Percentiles rank a stretch among this genome's conserved stretches.
phyloP scores from a whole-genome alignment of 148 eudicot species.

The Mesembryanthemum crystallinum region DNA sequence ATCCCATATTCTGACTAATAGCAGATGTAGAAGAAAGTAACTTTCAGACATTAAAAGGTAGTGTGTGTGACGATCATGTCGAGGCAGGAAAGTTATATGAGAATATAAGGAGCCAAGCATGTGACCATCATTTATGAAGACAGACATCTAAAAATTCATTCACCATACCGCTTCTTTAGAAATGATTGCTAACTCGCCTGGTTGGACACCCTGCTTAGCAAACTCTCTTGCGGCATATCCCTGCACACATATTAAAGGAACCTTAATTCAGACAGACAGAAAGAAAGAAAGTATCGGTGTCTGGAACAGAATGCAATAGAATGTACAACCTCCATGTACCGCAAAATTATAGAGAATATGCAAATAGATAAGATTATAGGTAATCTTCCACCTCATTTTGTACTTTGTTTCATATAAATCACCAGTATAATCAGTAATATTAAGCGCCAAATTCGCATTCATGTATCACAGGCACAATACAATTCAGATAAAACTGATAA shows the following conservation, averaged over 20 bases:
- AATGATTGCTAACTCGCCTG: constrained; percentile 85
- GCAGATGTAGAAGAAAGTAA: not conserved
- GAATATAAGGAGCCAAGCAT: constrained; percentile 1
- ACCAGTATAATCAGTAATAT: too few species aligned
- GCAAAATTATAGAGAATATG: not conserved
- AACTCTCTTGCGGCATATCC: constrained; percentile 96
- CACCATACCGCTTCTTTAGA: constrained; percentile 82
- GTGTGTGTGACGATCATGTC: not conserved
- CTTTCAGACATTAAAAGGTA: not conserved
- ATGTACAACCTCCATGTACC: not conserved
- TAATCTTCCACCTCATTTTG: too few species aligned
- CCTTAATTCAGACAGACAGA: constrained; percentile 6
- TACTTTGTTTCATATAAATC: too few species aligned
- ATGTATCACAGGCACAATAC: too few species aligned
- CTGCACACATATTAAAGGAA: constrained; percentile 37
- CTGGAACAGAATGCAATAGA: not conserved
- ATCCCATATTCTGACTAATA: not conserved
- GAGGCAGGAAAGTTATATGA: not conserved
- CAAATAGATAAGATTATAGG: too few species aligned
- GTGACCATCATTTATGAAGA: not conserved
- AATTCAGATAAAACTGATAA: too few species aligned
- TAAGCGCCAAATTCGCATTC: too few species aligned
- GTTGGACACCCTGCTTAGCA: constrained; percentile 74
- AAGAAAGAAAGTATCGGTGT: not conserved
- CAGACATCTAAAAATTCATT: not conserved